Percentiles rank a stretch among this genome's conserved stretches.
phyloP scores from a whole-genome alignment of 1,139 yeast genomes.

The Blastobotrys petasosporus region DNA sequence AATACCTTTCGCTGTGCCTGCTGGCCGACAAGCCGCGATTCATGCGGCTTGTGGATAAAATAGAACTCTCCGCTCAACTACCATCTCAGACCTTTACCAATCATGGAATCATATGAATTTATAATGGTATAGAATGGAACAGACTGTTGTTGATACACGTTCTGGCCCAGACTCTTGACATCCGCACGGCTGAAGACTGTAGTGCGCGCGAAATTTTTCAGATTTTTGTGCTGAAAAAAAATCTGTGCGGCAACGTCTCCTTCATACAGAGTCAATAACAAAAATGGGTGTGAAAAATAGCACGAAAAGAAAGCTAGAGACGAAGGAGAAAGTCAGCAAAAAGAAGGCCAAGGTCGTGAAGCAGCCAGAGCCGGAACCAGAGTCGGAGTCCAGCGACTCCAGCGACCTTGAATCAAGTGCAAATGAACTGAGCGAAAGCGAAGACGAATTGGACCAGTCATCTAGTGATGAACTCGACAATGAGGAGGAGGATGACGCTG shows the following conservation, averaged over 20 bases:
- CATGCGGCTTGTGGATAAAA: no score
- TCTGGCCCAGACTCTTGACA: no score
- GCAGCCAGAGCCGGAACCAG: conserved; percentile 11
- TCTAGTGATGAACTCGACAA: conserved; percentile 32
- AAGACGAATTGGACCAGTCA: conserved; percentile 29
- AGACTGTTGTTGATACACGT: no score
- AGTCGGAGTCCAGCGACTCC: conserved; percentile 12
- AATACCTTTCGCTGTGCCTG: no score
- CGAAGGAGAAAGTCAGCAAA: conserved; percentile 1
- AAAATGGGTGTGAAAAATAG: conserved; percentile 1
- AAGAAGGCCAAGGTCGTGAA: conserved; percentile 12
- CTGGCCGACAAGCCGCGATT: no score
- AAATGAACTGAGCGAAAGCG: conserved; percentile 17
- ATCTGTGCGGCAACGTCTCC: background rate
- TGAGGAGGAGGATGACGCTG: conserved; percentile 25
- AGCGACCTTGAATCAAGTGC: conserved; percentile 11
- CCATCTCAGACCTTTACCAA: no score
- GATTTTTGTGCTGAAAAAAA: background rate
- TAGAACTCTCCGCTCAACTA: no score
- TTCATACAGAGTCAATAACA: background rate
- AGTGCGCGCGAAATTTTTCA: conserved; percentile 1
- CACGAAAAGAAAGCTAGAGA: conserved; percentile 9
- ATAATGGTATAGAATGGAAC: no score
- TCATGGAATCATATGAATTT: no score
- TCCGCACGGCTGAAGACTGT: conserved; percentile 1